Evolutionary conservation across 345 rosid species (phyloP), one percentile per base, ranked within the genome.

Genomic region (Kandelia obovata): DNA sequence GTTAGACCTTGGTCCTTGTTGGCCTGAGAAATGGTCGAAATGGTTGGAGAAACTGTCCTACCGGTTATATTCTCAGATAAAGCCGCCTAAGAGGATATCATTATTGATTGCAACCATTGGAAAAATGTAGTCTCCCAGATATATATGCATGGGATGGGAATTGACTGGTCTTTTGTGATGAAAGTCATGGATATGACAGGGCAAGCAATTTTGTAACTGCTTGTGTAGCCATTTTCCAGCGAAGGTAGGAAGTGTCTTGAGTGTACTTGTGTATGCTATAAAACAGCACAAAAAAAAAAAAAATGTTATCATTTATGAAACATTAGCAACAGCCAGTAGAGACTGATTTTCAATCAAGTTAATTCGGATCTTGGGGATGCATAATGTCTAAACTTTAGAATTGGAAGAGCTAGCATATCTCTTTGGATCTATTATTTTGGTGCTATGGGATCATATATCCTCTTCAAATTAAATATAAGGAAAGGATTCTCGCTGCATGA

Each of bases 161-260:
- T 91, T 1, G 58, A 77, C 69, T 88, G 94, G 94, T 82, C 90
- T 75, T 75, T 76, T 23, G 83, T 84, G 69, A 85, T 97, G 68
- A 93, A 89, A 60, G 87, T 88, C 72, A 88, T 93, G 92, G 98
- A 89, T 81, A 93, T 91, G 97, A 89, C 83, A 84, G 98, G 97
- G 95, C 87, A 74, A 83, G 85, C 66, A 43, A 67, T 49, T 73
- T 31, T n/a, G 26, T 52, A 21, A 37, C n/a, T 31, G n/a, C 59
- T 61, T 25, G 2, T 51, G 21, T 43, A 27, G 7, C 16, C 17
- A 34, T 53, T 53, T 53, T n/a, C 58, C n/a, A 1, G 13, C n/a
- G 58, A 8, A 21, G 46, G 46, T 10, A 39, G 46, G 32, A 7
- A 49, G 56, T 4, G 25, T 5, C 15, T 21, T 3, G 58, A 53